A percentile compares a stretch with the other conserved stretches of the same genome.
phyloP scores from a whole-genome alignment of 2,329 filamentous ascomycete genomes.

The Ophiocordyceps camponoti-saundersi region DNA sequence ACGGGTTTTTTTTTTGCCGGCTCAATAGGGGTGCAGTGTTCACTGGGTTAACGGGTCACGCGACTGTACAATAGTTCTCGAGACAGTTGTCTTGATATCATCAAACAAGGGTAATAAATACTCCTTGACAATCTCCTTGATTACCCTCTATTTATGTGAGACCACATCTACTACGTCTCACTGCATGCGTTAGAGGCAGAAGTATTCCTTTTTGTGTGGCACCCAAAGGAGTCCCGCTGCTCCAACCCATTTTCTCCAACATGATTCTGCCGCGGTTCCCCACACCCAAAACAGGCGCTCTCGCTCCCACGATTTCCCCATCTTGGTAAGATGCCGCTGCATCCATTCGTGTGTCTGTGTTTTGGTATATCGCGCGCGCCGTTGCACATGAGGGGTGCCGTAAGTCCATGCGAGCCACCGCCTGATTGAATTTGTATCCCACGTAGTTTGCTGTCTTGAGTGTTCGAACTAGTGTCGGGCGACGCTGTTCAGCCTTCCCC shows the following conservation, averaged over 20 bases:
- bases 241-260: slow-evolving; percentile 97
- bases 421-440: slow-evolving; percentile 33
- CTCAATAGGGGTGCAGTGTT: too few relatives aligned
- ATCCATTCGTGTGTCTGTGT: background rate
- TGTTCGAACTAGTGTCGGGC: slow-evolving; percentile 64
- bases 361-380: background rate
- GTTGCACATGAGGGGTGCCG: too few relatives aligned
- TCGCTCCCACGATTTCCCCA: slow-evolving; percentile 74
- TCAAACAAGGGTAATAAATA: background rate
- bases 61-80: too few relatives aligned
- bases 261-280: slow-evolving; percentile 75
- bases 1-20: too few relatives aligned
- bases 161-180: slow-evolving; percentile 63
- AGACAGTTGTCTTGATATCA: slow-evolving; percentile 4
- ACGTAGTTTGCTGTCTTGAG: slow-evolving; percentile 44
- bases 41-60: too few relatives aligned
- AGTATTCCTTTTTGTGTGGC: slow-evolving; percentile 73
- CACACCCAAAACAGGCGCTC: slow-evolving; percentile 65
- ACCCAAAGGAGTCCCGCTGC: slow-evolving; percentile 68
- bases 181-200: slow-evolving; percentile 68
- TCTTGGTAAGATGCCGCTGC: slow-evolving; percentile 43
- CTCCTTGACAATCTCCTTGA: too few relatives aligned
- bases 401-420: slow-evolving; percentile 29
- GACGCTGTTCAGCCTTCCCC: slow-evolving; percentile 55
- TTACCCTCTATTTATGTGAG: background rate